A percentile compares a stretch with the other conserved stretches of the same genome.
Evolutionary conservation across 2,329 filamentous ascomycete genomes (phyloP).

Genomic region (Cordyceps javanica): DNA sequence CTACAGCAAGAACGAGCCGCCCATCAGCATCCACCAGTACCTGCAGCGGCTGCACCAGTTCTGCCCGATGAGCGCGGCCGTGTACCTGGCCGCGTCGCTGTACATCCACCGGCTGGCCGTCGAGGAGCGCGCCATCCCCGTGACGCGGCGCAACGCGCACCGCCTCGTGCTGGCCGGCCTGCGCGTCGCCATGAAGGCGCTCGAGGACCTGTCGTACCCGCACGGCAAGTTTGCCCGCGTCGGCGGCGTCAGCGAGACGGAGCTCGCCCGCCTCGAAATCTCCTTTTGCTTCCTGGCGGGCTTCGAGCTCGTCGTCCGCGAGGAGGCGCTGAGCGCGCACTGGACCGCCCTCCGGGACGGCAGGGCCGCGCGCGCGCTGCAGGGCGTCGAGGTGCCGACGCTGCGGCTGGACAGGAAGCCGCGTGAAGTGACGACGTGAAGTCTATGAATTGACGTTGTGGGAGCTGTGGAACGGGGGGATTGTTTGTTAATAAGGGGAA

Average conservation of each 20-base stretch:
- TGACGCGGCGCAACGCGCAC: slow-evolving; percentile 81
- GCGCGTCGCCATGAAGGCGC: slow-evolving; percentile 83
- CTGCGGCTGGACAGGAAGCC: slow-evolving; percentile 13
- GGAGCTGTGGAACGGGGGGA: not conserved
- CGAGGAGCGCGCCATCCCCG: slow-evolving; percentile 68
- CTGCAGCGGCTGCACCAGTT: slow-evolving; percentile 80
- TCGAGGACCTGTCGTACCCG: slow-evolving; percentile 88
- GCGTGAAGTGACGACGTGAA: not conserved
- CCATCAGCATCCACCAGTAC: slow-evolving; percentile 78
- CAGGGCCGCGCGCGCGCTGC: slow-evolving; percentile 10
- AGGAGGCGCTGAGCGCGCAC: slow-evolving; percentile 27
- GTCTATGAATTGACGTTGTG: not conserved
- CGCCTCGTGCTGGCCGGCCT: slow-evolving; percentile 78
- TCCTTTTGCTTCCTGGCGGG: slow-evolving; percentile 83
- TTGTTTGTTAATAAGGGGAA: too few species aligned
- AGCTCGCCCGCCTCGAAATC: slow-evolving; percentile 81
- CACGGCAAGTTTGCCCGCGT: slow-evolving; percentile 80
- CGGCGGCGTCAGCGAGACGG: slow-evolving; percentile 75
- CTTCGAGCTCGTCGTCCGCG: slow-evolving; percentile 64
- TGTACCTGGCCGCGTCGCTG: slow-evolving; percentile 81
- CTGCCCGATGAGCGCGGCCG: slow-evolving; percentile 88
- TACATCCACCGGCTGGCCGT: slow-evolving; percentile 83
- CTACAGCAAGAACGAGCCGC: slow-evolving; percentile 80
- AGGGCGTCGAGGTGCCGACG: slow-evolving; percentile 4
- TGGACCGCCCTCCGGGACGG: slow-evolving; percentile 28